A percentile compares a stretch with the other conserved stretches of the same genome.
phyloP scores from a whole-genome alignment of 2,329 filamentous ascomycete genomes.

The Aspergillus thermomutatus region DNA sequence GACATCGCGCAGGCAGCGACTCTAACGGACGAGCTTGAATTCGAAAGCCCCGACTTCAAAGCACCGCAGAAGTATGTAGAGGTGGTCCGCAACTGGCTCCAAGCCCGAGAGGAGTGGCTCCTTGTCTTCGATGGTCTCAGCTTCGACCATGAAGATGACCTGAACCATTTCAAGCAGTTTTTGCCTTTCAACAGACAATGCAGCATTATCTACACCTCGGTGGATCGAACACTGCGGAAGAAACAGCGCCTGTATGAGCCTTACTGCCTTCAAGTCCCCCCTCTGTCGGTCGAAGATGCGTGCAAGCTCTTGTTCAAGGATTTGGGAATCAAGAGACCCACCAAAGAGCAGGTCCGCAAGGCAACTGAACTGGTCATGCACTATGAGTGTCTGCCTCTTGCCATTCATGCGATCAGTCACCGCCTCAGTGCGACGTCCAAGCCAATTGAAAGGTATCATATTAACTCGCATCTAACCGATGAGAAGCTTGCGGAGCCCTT shows the following conservation, averaged over 20 bases:
- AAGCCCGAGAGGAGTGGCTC: constrained; percentile 61
- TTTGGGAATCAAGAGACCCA: constrained; percentile 57
- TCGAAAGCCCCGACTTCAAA: constrained; percentile 34
- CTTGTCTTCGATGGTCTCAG: constrained; percentile 65
- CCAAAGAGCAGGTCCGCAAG: constrained; percentile 52
- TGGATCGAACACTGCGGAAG: constrained; percentile 56
- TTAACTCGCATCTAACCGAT: constrained; percentile 55
- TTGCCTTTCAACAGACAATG: constrained; percentile 63
- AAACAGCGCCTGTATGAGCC: constrained; percentile 59
- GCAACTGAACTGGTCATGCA: constrained; percentile 61
- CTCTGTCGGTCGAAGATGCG: constrained; percentile 56
- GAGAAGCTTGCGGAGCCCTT: constrained; percentile 52
- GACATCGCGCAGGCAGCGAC: constrained; percentile 60
- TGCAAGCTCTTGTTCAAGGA: constrained; percentile 61
- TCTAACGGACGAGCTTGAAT: constrained; percentile 43
- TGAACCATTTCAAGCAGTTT: constrained; percentile 53
- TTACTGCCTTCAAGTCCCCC: constrained; percentile 54
- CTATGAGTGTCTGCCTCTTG: constrained; percentile 63
- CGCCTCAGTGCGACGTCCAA: constrained; percentile 60
- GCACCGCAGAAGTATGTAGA: constrained; percentile 52
- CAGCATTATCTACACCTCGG: constrained; percentile 66
- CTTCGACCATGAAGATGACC: constrained; percentile 55
- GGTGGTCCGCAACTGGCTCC: constrained; percentile 61
- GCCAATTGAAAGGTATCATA: constrained; percentile 57
- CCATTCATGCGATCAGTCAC: constrained; percentile 64